A percentile compares a stretch with the other conserved stretches of the same genome.
Conservation (phyloP, 192 early-diverging fungal genomes). For the Powellomyces hirtus region DNA sequence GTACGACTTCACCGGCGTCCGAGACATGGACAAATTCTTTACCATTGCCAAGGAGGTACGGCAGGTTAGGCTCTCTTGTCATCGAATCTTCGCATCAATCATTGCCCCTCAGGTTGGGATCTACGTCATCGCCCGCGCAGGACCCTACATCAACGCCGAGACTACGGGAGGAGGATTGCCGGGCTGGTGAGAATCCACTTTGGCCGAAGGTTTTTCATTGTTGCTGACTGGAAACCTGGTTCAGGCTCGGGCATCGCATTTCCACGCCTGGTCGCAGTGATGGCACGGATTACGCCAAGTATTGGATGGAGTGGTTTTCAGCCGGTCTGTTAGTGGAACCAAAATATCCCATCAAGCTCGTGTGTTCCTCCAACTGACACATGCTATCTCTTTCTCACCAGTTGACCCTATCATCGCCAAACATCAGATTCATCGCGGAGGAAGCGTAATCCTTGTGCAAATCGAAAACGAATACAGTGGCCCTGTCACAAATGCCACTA, state of each 20-base stretch:
- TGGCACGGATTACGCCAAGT: too few species aligned
- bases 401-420: not conserved
- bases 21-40: constrained; percentile 13
- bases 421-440: not conserved
- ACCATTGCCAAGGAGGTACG: constrained; percentile 9
- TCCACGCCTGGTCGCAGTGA: too few species aligned
- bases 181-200: not conserved
- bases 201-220: not conserved
- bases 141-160: constrained; percentile 17
- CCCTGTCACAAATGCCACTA: too few species aligned
- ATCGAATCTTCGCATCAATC: too few species aligned
- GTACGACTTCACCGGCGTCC: constrained; percentile 33
- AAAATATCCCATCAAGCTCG: too few species aligned
- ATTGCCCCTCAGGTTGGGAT: constrained; percentile 28
- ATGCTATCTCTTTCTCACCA: not conserved
- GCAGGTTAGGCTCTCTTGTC: too few species aligned
- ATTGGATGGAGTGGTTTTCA: too few species aligned
- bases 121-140: constrained; percentile 28
- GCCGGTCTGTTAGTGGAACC: too few species aligned
- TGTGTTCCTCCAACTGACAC: not conserved
- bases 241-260: too few species aligned
- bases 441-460: constrained; percentile 1
- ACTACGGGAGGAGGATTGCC: constrained; percentile 6
- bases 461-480: constrained; percentile 10
- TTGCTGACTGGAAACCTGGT: too few species aligned